These are phyloP conservation scores for Yamadazyma jaroonii DNA, from an alignment of 1,139 yeast species.

Conservation along the genomic window DNA sequence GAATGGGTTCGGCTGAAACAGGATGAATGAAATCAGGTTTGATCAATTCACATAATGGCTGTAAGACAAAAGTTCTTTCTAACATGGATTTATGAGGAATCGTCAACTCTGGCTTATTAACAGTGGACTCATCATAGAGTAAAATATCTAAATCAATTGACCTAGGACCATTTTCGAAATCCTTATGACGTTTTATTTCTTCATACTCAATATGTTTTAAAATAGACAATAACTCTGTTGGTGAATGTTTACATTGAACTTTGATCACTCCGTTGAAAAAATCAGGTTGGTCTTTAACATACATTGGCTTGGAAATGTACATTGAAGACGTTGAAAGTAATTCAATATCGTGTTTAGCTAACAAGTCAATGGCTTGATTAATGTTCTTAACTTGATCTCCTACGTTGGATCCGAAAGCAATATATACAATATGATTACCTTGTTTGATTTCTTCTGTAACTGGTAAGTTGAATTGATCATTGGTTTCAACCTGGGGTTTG, in stretches of 20 bases:
- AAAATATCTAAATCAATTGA: slow-evolving; percentile 85
- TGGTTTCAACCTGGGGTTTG: slow-evolving; percentile 16
- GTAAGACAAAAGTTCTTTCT: slow-evolving; percentile 85
- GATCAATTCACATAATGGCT: slow-evolving; percentile 80
- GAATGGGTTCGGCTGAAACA: slow-evolving; percentile 76
- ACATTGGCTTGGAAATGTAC: slow-evolving; percentile 93
- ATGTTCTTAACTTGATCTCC: slow-evolving; percentile 73
- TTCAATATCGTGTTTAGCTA: slow-evolving; percentile 42
- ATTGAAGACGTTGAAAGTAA: slow-evolving; percentile 69
- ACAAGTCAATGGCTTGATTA: slow-evolving; percentile 48
- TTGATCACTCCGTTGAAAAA: slow-evolving; percentile 83
- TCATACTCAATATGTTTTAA: slow-evolving; percentile 78
- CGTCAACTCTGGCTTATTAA: slow-evolving; percentile 56
- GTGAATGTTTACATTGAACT: slow-evolving; percentile 52
- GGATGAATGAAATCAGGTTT: slow-evolving; percentile 71
- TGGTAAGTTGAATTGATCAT: slow-evolving; percentile 32
- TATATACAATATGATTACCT: slow-evolving; percentile 52
- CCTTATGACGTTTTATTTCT: slow-evolving; percentile 67
- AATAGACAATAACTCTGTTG: slow-evolving; percentile 57
- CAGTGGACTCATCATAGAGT: slow-evolving; percentile 58
- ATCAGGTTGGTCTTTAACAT: slow-evolving; percentile 71
- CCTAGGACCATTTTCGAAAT: slow-evolving; percentile 88
- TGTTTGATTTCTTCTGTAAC: slow-evolving; percentile 17
- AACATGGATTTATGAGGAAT: slow-evolving; percentile 88
- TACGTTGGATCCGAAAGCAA: slow-evolving; percentile 88